These are phyloP conservation scores for Chalaropsis thielavioides DNA, from an alignment of 2,329 filamentous ascomycete genomes.

Conservation along the genomic window DNA sequence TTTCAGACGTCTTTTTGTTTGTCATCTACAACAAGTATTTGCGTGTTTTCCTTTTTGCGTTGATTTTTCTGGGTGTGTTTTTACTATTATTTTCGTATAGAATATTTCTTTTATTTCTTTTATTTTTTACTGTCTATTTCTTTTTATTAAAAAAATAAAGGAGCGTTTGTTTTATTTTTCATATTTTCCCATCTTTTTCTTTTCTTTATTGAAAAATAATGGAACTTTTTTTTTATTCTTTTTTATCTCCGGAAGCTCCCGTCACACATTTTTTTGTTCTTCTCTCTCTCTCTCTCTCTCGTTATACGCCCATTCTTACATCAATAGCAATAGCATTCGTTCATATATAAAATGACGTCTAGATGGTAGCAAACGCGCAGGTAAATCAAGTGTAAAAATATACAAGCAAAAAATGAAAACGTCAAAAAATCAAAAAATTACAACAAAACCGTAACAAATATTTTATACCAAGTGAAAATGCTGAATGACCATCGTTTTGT, in stretches of 20 bases:
- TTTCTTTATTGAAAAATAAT: no score
- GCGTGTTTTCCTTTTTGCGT: background rate
- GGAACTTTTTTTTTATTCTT: no score
- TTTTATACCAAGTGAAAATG: conserved; percentile 6
- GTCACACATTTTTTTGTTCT: no score
- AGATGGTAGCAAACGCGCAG: no score
- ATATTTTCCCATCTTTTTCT: no score
- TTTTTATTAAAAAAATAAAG: background rate
- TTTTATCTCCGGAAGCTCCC: no score
- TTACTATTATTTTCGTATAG: background rate
- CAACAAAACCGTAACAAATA: background rate
- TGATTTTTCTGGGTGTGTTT: background rate
- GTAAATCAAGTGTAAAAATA: background rate
- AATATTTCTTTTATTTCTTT: background rate
- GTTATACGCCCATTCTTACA: no score
- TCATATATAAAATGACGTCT: no score
- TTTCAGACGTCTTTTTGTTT: no score
- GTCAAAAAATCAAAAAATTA: background rate
- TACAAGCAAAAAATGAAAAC: background rate
- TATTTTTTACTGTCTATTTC: background rate
- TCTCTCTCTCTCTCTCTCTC: no score
- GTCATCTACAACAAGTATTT: no score
- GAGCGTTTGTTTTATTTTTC: background rate
- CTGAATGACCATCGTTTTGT: conserved; percentile 2
- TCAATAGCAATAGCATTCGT: no score